Percentiles rank a stretch among this genome's conserved stretches.
These are phyloP conservation scores for Wickerhamomyces strasburgensis DNA, from an alignment of 805 yeast species.

Conservation along the genomic window DNA sequence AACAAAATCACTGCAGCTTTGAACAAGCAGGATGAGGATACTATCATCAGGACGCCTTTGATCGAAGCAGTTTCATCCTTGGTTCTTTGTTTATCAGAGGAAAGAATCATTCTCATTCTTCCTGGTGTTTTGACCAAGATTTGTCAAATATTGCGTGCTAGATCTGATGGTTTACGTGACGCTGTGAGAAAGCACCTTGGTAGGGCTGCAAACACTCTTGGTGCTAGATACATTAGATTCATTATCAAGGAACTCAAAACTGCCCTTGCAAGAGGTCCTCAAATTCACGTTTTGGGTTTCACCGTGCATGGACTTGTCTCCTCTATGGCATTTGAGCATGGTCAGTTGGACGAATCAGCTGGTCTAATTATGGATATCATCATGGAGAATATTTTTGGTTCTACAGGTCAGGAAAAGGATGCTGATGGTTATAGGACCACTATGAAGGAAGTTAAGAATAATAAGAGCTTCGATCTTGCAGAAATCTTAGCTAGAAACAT, in stretches of 20 bases:
- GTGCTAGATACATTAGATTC: conserved; percentile 68
- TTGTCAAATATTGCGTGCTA: conserved; percentile 84
- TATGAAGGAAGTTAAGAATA: conserved; percentile 86
- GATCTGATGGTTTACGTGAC: conserved; percentile 85
- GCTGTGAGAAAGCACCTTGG: conserved; percentile 73
- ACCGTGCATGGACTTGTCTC: conserved; percentile 74
- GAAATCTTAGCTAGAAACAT: conserved; percentile 70
- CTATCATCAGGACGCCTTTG: conserved; percentile 69
- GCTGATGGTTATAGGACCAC: conserved; percentile 84
- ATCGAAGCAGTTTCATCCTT: conserved; percentile 75
- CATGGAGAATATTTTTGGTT: conserved; percentile 92
- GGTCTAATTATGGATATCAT: conserved; percentile 58
- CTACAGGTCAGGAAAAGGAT: conserved; percentile 90
- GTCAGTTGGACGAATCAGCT: conserved; percentile 71
- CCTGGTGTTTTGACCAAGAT: conserved; percentile 81
- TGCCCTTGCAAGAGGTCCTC: conserved; percentile 85
- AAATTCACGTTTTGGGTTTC: conserved; percentile 85
- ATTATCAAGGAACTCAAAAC: conserved; percentile 71
- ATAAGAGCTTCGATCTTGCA: conserved; percentile 83
- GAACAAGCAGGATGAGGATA: conserved; percentile 68
- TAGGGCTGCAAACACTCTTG: conserved; percentile 57
- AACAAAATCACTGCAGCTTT: conserved; percentile 60
- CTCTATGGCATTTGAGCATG: conserved; percentile 50
- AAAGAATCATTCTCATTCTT: conserved; percentile 49
- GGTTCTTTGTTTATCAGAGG: conserved; percentile 55